Evolutionary conservation across 2,329 filamentous ascomycete genomes (phyloP).

Genomic region (Bertia moriformis): DNA sequence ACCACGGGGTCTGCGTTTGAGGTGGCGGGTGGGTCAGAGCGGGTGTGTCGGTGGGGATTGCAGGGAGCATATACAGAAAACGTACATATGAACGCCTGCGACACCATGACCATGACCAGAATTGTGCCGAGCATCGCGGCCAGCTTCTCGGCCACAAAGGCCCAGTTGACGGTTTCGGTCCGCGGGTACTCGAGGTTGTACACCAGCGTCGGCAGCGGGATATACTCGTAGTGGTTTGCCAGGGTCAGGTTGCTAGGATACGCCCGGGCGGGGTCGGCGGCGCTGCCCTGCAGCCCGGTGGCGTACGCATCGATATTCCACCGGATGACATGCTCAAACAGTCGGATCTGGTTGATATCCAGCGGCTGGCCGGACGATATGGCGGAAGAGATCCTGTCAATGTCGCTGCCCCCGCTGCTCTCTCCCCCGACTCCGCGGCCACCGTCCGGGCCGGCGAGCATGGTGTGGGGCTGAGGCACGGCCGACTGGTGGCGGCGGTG

Average conservation of each 20-base stretch:
- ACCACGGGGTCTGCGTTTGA: slow-evolving; percentile 64
- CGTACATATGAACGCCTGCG: slow-evolving; percentile 59
- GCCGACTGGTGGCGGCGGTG: no score
- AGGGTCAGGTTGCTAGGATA: slow-evolving; percentile 60
- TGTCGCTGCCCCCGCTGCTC: slow-evolving; percentile 28
- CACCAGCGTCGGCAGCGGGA: slow-evolving; percentile 60
- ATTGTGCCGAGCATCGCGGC: slow-evolving; percentile 58
- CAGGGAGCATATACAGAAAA: slow-evolving; percentile 3
- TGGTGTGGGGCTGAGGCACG: no score
- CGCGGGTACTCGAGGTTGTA: slow-evolving; percentile 70
- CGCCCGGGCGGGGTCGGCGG: no score
- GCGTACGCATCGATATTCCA: slow-evolving; percentile 50
- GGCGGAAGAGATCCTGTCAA: slow-evolving; percentile 44
- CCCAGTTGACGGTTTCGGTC: slow-evolving; percentile 54
- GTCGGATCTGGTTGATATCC: slow-evolving; percentile 42
- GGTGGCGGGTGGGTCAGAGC: slow-evolving; percentile 5
- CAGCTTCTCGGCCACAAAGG: slow-evolving; percentile 60
- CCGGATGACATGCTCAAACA: slow-evolving; percentile 51
- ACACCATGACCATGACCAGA: slow-evolving; percentile 66
- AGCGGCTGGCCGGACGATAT: slow-evolving; percentile 47
- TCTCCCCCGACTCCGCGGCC: slow-evolving; percentile 8
- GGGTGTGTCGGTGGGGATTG: slow-evolving; percentile 3
- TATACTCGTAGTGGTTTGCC: slow-evolving; percentile 56
- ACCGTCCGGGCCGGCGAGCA: slow-evolving; percentile 8
- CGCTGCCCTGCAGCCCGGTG: slow-evolving; percentile 51